These are phyloP conservation scores for Brasilioporus rufonigricans DNA, from an alignment of 768 basidiomycete genomes.

Conservation along the genomic window DNA sequence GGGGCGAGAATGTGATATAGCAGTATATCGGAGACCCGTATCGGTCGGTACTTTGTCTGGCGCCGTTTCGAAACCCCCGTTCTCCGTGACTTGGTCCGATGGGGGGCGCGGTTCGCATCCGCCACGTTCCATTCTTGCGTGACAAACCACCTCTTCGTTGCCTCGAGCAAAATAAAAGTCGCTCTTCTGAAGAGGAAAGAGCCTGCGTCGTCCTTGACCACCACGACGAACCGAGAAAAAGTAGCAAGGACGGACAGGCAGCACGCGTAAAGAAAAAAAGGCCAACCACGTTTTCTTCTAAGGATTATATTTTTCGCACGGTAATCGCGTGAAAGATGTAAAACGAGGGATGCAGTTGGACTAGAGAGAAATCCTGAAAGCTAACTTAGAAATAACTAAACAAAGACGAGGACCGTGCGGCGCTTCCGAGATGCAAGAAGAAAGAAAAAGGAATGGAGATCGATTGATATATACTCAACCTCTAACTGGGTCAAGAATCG, in stretches of 20 bases:
- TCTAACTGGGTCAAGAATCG: not conserved
- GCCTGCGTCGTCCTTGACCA: constrained; percentile 11
- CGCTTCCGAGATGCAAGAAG: not conserved
- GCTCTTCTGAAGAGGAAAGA: constrained; percentile 30
- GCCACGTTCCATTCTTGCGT: constrained; percentile 19
- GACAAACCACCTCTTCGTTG: constrained; percentile 32
- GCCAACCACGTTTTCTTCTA: not conserved
- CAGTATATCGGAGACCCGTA: not conserved
- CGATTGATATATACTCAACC: not conserved
- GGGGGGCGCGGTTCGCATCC: not conserved
- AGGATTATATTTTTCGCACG: constrained; percentile 14
- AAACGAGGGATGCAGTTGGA: not conserved
- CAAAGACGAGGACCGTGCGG: constrained; percentile 1
- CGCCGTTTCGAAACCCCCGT: constrained; percentile 8
- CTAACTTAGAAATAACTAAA: constrained; percentile 30
- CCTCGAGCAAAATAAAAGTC: constrained; percentile 16
- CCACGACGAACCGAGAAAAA: constrained; percentile 9
- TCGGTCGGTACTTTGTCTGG: constrained; percentile 15
- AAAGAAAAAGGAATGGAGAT: constrained; percentile 1
- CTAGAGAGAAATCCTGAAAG: not conserved
- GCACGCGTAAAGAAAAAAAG: constrained; percentile 9
- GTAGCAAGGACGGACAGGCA: constrained; percentile 13
- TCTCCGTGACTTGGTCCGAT: too few species aligned
- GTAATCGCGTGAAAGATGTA: not conserved
- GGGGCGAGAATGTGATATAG: not conserved